Evolutionary conservation across 2,329 filamentous ascomycete species (phyloP).

Genomic region (Fusarium sp.): DNA sequence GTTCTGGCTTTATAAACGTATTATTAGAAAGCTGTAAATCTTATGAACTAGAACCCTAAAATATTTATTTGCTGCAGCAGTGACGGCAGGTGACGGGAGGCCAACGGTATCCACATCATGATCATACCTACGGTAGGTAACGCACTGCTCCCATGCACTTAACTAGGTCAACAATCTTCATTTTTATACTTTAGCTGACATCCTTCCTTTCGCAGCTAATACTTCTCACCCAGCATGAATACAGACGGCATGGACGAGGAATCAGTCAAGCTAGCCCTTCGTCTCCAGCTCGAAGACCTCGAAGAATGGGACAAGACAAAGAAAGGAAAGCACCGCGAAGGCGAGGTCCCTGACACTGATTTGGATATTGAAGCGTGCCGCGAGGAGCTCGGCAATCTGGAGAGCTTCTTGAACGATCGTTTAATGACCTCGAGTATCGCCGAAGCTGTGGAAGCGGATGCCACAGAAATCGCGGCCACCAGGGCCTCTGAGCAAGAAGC

Average conservation of each 20-base stretch:
- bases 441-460: conserved; percentile 8
- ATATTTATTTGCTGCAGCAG: too few relatives aligned
- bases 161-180: too few relatives aligned
- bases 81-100: too few relatives aligned
- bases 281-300: conserved; percentile 19
- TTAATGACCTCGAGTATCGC: conserved; percentile 17
- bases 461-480: not conserved
- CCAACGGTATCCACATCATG: too few relatives aligned
- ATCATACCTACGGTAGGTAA: too few relatives aligned
- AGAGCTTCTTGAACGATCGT: not conserved
- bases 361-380: conserved; percentile 7
- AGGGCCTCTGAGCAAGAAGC: conserved; percentile 1
- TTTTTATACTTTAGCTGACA: too few relatives aligned
- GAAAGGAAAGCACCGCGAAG: conserved; percentile 24
- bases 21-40: too few relatives aligned
- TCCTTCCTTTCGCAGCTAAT: too few relatives aligned
- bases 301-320: not conserved
- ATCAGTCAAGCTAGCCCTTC: conserved; percentile 9
- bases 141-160: too few relatives aligned
- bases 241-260: not conserved
- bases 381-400: conserved; percentile 7
- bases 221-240: too few relatives aligned
- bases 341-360: conserved; percentile 4
- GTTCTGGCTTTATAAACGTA: too few relatives aligned
- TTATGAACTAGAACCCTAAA: too few relatives aligned